phyloP scores from a whole-genome alignment of 1,284 basidiomycete genomes.

The Tilletia caries region DNA sequence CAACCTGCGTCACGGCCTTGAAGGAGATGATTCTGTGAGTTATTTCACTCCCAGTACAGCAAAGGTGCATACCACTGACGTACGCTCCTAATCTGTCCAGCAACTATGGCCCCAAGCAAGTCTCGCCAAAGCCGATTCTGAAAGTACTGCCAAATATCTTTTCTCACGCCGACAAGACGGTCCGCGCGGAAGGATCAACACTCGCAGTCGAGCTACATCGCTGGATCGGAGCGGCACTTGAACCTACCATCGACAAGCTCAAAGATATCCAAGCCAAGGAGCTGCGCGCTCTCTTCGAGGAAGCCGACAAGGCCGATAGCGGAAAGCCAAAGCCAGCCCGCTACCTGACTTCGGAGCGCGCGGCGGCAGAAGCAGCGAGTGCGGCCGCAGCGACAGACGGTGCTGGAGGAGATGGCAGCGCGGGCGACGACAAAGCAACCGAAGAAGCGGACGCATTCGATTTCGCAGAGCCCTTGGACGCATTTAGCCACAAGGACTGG shows the following conservation, averaged over 20 bases:
- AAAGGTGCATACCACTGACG: background rate
- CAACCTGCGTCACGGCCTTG: conserved; percentile 73
- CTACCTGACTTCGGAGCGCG: conserved; percentile 71
- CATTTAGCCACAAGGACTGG: conserved; percentile 65
- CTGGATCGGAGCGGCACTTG: conserved; percentile 81
- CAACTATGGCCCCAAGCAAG: conserved; percentile 73
- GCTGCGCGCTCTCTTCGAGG: conserved; percentile 82
- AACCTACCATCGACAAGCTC: conserved; percentile 81
- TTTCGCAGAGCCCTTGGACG: conserved; percentile 79
- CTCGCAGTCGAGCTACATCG: conserved; percentile 78
- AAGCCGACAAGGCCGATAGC: conserved; percentile 74
- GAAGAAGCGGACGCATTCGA: conserved; percentile 70
- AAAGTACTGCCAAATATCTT: conserved; percentile 90
- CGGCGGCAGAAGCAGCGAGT: conserved; percentile 36
- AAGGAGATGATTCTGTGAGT: conserved; percentile 70
- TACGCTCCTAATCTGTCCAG: no score
- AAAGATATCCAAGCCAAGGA: conserved; percentile 99
- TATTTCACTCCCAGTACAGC: no score
- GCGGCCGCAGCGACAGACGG: conserved; percentile 20
- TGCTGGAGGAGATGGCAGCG: conserved; percentile 53
- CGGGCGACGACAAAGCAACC: conserved; percentile 61
- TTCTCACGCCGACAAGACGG: conserved; percentile 89
- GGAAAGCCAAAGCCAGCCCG: conserved; percentile 77
- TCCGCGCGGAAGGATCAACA: conserved; percentile 81
- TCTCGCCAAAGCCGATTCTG: conserved; percentile 72